Conservation (phyloP, 2,329 filamentous ascomycete genomes). For the Neocucurbitaria cava region DNA sequence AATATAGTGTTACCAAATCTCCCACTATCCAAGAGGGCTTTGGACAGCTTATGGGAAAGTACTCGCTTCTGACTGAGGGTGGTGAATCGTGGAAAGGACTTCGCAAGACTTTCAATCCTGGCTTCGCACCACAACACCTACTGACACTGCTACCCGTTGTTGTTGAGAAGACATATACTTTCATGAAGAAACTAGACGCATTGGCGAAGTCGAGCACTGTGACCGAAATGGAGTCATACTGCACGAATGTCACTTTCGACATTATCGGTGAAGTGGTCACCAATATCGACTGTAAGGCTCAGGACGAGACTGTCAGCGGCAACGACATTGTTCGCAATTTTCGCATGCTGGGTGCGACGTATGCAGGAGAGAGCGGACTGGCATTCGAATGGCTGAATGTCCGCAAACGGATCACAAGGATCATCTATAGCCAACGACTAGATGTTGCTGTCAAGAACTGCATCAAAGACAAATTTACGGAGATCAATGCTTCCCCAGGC, state of each 20-base stretch:
- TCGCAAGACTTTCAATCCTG: slow-evolving; percentile 46
- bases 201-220: slow-evolving; percentile 29
- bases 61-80: slow-evolving; percentile 36
- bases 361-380: slow-evolving; percentile 24
- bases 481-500: slow-evolving; percentile 27
- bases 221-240: slow-evolving; percentile 40
- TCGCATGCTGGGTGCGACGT: slow-evolving; percentile 26
- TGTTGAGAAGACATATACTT: slow-evolving; percentile 43
- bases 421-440: slow-evolving; percentile 29
- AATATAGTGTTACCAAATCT: slow-evolving; percentile 43
- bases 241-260: slow-evolving; percentile 43
- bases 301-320: slow-evolving; percentile 24
- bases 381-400: slow-evolving; percentile 33
- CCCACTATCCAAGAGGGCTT: slow-evolving; percentile 36
- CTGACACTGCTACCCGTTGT: slow-evolving; percentile 44
- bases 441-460: slow-evolving; percentile 37
- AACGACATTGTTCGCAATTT: slow-evolving; percentile 38
- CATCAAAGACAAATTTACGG: slow-evolving; percentile 33
- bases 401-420: slow-evolving; percentile 21
- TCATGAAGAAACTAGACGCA: slow-evolving; percentile 40
- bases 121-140: slow-evolving; percentile 47
- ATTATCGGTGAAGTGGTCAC: slow-evolving; percentile 45
- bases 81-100: slow-evolving; percentile 45
- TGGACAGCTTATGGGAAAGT: slow-evolving; percentile 31
- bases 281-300: slow-evolving; percentile 38